Evolutionary conservation across 1,139 yeast genomes (phyloP), one percentile per base, ranked within the genome.

Genomic region (Kazachstania sp.): DNA sequence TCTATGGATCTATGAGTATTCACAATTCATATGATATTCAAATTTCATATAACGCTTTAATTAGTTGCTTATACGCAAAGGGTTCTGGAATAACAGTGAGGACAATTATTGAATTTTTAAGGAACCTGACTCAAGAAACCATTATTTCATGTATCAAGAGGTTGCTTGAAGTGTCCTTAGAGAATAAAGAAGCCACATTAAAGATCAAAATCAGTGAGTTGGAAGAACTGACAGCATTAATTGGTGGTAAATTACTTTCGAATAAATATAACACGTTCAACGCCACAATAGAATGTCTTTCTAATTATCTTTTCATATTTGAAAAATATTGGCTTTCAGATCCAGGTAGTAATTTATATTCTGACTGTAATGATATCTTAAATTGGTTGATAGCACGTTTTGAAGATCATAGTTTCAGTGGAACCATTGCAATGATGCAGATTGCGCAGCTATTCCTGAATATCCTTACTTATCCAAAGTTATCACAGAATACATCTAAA

Each of bases 301-400:
- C 56, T 4, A 28, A 43, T 1, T 61, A 51, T 48, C 45, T 64
- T 37, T 45, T 48, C 18, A 41, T 49, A 3, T 45, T 51, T 1
- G 45, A 52, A 9, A 20, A 37, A 5, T 43, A 45, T 5, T 63
- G 67, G 66, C 41, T 56, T 2, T 30, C 45, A 1, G 31, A 32
- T 13, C 12, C 31, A 1, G 43, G 48, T 3, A 39, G 35, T 3
- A 20, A 50, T 3, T 44, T 61, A 12, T 47, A 50, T 40, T 50
- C 53, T 0, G 66, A 64, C 31, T 57, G 59, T 37, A 54, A 49
- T 37, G 67, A 63, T 43, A 56, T 64, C 3, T 48, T 61, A 6
- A 56, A 55, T 26, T 64, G 67, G 67, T 41, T 63, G 3, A 42
- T 55, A n/a, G 31, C 46, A 8, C 49, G 60, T 31, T 53, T 60